Base-by-base conservation (phyloP, 495 filamentous ascomycete genomes). In the Lepidopterella palustris region DNA sequence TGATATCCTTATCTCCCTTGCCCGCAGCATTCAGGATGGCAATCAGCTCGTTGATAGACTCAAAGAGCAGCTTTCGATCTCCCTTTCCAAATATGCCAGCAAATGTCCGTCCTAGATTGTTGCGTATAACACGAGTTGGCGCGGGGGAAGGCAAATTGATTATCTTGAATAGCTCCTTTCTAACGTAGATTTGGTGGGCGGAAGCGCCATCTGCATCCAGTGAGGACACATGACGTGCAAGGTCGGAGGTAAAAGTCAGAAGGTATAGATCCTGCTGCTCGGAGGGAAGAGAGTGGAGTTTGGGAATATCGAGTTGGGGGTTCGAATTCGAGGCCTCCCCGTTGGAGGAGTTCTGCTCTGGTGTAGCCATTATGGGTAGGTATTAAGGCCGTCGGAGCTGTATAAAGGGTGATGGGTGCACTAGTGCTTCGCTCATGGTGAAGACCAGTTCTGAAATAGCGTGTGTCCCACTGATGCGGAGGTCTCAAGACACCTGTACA, bases 251-350 rank as follows among this genome's bases (percentile, higher is more conserved):
- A 71, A 96, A 97, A 42, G 86, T 95, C 53, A 97, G 78, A 58
- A 99, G 81, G 71, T 90, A 92, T 21, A 97, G 83, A 66, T 96
- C 90, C 73, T 97, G 95, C 69, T 99, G 92, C 76, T 97, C 93
- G 28, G 90, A 87, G 57, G 92, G 87, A 55, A 97, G 84, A 49
- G 88, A 82, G 73, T 95, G 87, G 51, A 99, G 84, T 74, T 93
- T 95, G 53, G 82, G 71, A 64, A 95, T 71, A 70, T 99, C 91
- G 69, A 99, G 85, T 77, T 93, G 83, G 45, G 78, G 79, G 60
- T 62, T 60, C 52, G n/a, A n/a, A n/a, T n/a, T n/a, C 51, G 58
- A 26, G 60, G n/a, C 26, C 42, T 65, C 35, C 45, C 66, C 65
- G 48, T 62, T 66, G 11, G 53, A 29, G 20, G 61, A 20, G 31